Conservation (phyloP, 345 rosid species). For the Microthlaspi erraticum region DNA sequence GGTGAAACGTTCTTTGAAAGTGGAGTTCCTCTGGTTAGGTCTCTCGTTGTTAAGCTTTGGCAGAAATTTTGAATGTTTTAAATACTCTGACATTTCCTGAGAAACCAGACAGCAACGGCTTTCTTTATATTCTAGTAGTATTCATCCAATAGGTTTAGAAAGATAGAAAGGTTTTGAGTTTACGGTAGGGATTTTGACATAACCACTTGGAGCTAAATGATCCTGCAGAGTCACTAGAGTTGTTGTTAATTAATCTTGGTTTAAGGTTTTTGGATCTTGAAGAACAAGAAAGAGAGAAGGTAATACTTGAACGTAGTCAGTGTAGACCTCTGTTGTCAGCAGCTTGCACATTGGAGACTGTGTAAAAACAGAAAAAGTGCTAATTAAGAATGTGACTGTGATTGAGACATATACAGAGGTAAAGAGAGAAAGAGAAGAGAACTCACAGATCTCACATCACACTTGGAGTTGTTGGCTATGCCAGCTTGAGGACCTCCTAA, state of each 20-base stretch:
- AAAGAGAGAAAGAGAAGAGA: neutral
- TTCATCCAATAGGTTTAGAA: neutral
- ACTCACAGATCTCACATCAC: constrained; percentile 52
- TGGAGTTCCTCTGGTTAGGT: constrained; percentile 66
- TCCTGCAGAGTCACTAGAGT: constrained; percentile 31
- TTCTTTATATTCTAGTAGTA: neutral
- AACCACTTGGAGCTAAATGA: constrained; percentile 40
- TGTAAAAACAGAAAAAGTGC: constrained; percentile 1
- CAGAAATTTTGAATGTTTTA: constrained; percentile 68
- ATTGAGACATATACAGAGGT: neutral
- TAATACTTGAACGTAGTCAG: constrained; percentile 31
- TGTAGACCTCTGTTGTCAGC: constrained; percentile 24
- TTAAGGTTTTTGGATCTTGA: neutral
- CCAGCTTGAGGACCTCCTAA: constrained; percentile 97
- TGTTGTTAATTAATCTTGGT: neutral
- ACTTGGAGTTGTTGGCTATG: constrained; percentile 73
- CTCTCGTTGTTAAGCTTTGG: constrained; percentile 87
- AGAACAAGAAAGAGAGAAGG: neutral
- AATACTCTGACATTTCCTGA: constrained; percentile 29
- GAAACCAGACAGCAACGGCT: neutral
- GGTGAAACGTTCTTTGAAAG: constrained; percentile 65
- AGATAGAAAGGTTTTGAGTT: neutral
- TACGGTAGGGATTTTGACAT: constrained; percentile 35
- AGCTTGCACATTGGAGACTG: constrained; percentile 5
- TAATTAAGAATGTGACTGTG: neutral